Base-by-base conservation (phyloP, 192 early-diverging fungal genomes). In the Allomyces macrogynus region DNA sequence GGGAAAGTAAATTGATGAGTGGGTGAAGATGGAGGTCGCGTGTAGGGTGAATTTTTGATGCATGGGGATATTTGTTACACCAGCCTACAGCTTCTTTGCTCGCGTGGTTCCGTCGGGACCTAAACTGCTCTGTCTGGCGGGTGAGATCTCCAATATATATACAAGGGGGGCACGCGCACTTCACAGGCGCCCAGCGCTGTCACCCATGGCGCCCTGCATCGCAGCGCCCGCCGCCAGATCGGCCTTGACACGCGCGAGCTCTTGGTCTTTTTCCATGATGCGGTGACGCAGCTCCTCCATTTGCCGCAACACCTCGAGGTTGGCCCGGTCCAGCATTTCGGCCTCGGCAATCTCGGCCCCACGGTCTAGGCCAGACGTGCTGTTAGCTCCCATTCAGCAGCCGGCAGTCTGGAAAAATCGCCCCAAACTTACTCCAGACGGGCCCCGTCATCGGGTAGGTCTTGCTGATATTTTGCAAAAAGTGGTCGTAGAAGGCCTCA, bases 261-360 rank as follows among this genome's bases (percentile, higher is more conserved):
- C 75, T 68, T 82, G 75, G 20, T 81, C 65, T 66, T 84, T 77
- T 42, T 68, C 71, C 16, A 78, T 71, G 20, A 89, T 81, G 62
- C 82, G 79, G 8, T 75, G 73, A 57, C 81, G 73, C 4, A 81
- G 81, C 57, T 82, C 71, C 43, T 81, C 80, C 43, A 88, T 70
- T 23, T 78, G 77, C 23, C 78, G 74, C 64, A 86, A 67, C 69
- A 90, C 90, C 24, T 85, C 84, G 23, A 78, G 77, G 67, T 92
- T 89, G 24, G 81, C 70, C 4, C 67, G 81, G 81, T 10, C 83
- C 63, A 71, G 73, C 69, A 73, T 62, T 25, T 70, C 75, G 73
- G 54, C 64, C 23, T 25, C 26, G 16, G n/a, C 11, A 68, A 11
- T 18, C 20, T 65, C 18, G 20, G 27, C n/a, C n/a, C 0, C 4